Conservation (phyloP, 2,329 filamentous ascomycete genomes). For the Xylaria digitata region DNA sequence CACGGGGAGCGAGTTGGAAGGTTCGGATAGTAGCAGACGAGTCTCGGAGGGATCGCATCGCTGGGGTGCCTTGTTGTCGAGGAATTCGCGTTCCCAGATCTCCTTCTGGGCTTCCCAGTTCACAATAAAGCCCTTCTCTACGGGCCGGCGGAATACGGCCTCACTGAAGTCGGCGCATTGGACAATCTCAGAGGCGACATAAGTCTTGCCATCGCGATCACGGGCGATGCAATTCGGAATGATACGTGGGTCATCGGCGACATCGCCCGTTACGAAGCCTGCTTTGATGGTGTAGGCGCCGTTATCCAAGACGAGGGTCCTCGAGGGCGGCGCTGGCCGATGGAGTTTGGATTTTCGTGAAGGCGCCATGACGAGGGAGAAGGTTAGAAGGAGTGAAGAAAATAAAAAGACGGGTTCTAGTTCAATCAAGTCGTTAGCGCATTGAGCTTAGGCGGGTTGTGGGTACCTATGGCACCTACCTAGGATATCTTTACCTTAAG, state of each 20-base stretch:
- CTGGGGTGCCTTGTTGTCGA: constrained; percentile 73
- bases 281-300: constrained; percentile 93
- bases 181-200: constrained; percentile 81
- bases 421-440: no score
- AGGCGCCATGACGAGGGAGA: constrained; percentile 44
- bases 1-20: constrained; percentile 82
- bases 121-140: constrained; percentile 94
- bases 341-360: constrained; percentile 63
- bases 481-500: no score
- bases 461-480: no score
- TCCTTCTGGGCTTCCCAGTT: constrained; percentile 97
- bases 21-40: constrained; percentile 86
- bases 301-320: constrained; percentile 91
- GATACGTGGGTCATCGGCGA: constrained; percentile 68
- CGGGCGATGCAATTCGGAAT: constrained; percentile 92
- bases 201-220: constrained; percentile 80
- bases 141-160: constrained; percentile 84
- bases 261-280: constrained; percentile 71
- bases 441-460: no score
- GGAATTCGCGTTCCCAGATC: constrained; percentile 92
- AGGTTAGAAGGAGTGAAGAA: background rate
- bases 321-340: constrained; percentile 64
- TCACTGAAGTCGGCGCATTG: constrained; percentile 90
- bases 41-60: constrained; percentile 82
- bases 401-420: no score